Evolutionary conservation across 768 basidiomycete genomes (phyloP).

Genomic region (Phylloporus arenicola): DNA sequence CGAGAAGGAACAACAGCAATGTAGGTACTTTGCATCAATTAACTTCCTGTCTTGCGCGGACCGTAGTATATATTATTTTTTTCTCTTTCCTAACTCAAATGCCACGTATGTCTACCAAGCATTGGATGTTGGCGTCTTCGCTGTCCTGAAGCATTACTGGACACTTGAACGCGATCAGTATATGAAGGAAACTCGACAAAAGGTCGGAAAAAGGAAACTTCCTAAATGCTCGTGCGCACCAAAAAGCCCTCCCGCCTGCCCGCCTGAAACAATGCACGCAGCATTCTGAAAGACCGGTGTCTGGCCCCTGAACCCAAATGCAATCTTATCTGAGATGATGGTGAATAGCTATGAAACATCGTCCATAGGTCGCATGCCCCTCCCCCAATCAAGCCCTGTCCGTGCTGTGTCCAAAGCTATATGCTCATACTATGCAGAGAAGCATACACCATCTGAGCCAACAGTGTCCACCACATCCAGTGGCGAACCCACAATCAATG

Average conservation of each 20-base stretch:
- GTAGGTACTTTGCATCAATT: background rate
- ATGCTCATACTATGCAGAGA: no score
- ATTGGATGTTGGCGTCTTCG: constrained; percentile 38
- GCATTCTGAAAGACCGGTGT: background rate
- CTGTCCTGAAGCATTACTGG: constrained; percentile 28
- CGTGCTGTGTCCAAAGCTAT: no score
- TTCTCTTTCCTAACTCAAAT: background rate
- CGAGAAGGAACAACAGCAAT: background rate
- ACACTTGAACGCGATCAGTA: constrained; percentile 11
- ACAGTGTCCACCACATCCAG: no score
- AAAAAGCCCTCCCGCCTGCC: background rate
- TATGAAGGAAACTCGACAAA: background rate
- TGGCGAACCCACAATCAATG: no score
- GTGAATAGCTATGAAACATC: background rate
- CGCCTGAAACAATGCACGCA: background rate
- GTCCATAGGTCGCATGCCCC: no score
- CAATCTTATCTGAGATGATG: background rate
- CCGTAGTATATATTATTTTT: no score
- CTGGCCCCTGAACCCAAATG: background rate
- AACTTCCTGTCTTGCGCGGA: no score
- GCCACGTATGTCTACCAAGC: constrained; percentile 32
- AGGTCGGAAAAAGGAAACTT: constrained; percentile 6
- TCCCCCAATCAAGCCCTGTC: no score
- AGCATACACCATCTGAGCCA: no score
- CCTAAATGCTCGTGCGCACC: background rate